phyloP scores from a whole-genome alignment of 1,139 yeast genomes.

The Pichia sp. region DNA sequence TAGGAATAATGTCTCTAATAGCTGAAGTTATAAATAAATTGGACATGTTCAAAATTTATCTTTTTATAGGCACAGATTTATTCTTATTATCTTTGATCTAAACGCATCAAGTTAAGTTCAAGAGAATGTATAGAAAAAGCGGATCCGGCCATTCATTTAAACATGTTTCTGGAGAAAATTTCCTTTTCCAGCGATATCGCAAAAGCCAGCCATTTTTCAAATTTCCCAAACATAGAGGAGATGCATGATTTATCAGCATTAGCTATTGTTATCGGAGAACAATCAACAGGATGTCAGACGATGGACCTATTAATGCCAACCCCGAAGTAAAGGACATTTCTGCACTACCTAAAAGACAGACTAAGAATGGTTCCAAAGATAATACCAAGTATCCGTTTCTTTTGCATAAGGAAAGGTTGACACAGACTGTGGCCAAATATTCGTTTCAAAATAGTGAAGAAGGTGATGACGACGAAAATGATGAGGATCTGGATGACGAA shows the following conservation, averaged over 20 bases:
- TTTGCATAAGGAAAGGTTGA: not conserved
- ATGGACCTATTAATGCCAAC: constrained; percentile 79
- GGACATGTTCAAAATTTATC: constrained; percentile 16
- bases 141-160: too few species aligned
- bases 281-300: constrained; percentile 24
- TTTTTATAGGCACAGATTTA: too few species aligned
- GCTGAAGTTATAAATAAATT: constrained; percentile 26
- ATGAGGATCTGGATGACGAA: constrained; percentile 31
- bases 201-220: too few species aligned
- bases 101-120: not conserved
- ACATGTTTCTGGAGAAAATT: too few species aligned
- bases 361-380: not conserved
- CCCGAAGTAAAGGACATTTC: constrained; percentile 77
- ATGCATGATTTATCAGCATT: too few species aligned
- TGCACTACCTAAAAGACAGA: constrained; percentile 60
- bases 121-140: too few species aligned
- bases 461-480: constrained; percentile 20
- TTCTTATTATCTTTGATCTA: not conserved
- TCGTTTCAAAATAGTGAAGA: not conserved
- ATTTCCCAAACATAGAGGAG: too few species aligned
- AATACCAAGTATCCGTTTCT: constrained; percentile 2
- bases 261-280: too few species aligned
- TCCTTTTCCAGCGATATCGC: not conserved
- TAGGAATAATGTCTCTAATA: constrained; percentile 40
- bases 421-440: constrained; percentile 11